Evolutionary conservation across 805 yeast genomes (phyloP), one percentile per base, ranked within the genome.

Genomic region (Blastobotrys chiropterorum): DNA sequence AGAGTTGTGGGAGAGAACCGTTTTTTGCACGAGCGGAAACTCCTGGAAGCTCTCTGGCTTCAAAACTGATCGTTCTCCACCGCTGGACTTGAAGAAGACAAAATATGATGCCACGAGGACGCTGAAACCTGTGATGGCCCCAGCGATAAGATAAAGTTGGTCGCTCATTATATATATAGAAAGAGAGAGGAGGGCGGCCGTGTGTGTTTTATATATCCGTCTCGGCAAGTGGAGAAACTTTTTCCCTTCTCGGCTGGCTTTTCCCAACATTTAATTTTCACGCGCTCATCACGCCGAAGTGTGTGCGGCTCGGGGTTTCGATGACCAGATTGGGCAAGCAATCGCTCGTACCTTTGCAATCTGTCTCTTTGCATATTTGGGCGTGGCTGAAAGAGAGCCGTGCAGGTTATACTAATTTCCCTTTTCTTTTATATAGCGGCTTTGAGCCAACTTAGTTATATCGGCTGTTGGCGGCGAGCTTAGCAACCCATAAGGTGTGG

Each of bases 11-110:
- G 88, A 77, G n/a, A 90, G 72, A 44, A 83, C 77, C 16, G 85
- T 82, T 70, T 88, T 90, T 67, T 83, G 82, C 61, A 86, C 80
- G 67, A 90, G 73, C 51, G 95, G 95, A 74, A 88, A 90, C 62
- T 85, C 80, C 66, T 81, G 82, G 72, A 84, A 89, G 49, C 77
- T 75, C 56, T 80, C 84, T 41, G 83, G 79, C 58, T 77, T 76
- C 59, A 90, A 76, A 11, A 83, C 85, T 46, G 69, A 59, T 17
- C 49, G 48, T 5, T 11, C 34, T 39, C 40, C n/a, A 22, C 20
- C 17, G 7, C 31, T 17, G 17, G 46, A 44, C 26, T 15, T 5
- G 46, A 44, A 44, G 8, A 44, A 8, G 19, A 20, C 15, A 3
- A 17, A 8, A 26, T 44, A 44, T 3, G 46, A 21, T 3, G 46